Evolutionary conservation across 495 filamentous ascomycete species (phyloP), one percentile per base, ranked within the genome.

Genomic region (Margaritispora aquatica): DNA sequence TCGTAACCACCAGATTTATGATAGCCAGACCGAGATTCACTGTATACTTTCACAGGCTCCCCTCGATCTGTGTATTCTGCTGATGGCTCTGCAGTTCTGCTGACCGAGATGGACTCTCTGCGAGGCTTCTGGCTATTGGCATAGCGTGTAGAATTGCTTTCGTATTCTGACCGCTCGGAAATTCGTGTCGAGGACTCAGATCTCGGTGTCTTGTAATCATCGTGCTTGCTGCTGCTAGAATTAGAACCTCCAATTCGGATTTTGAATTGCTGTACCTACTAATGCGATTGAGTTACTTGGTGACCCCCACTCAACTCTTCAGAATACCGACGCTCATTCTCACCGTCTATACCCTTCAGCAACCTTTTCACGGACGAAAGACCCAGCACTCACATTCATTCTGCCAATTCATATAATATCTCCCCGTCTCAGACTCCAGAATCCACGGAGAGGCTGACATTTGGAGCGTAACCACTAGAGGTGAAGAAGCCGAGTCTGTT

Each of bases 401-500:
- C 38, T 44, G 11, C 38, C 38, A 44, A 5, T 36, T 22, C 20
- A 22, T 22, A 36, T 54, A 38, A 9, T 41, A 41, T 4, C 27
- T 17, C 52, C 52, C 52, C 11, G 21, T 53, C 2, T 10, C 51
- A 26, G 51, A 26, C 10, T 53, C 51, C 27, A 10, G 11, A 7
- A 53, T 36, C 51, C 51, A 53, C 23, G 51, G 23, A 20, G 51
- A 53, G 51, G 52, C 27, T 29, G 38, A 44, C 38, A 44, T 44
- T 44, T 8, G 38, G 38, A 44, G 8, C 38, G 15, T 7, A 7
- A 44, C 38, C 38, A 44, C 19, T n/a, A 44, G 19, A 44, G 38
- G 38, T 44, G 38, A 44, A 44, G 38, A 44, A 17, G 19, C 38
- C 8, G 38, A 44, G 38, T 44, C 15, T 8, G 38, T 44, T 44